These are phyloP conservation scores for Phytophthora fragariae DNA, from an alignment of 352 stramenopile species.

Conservation along the genomic window DNA sequence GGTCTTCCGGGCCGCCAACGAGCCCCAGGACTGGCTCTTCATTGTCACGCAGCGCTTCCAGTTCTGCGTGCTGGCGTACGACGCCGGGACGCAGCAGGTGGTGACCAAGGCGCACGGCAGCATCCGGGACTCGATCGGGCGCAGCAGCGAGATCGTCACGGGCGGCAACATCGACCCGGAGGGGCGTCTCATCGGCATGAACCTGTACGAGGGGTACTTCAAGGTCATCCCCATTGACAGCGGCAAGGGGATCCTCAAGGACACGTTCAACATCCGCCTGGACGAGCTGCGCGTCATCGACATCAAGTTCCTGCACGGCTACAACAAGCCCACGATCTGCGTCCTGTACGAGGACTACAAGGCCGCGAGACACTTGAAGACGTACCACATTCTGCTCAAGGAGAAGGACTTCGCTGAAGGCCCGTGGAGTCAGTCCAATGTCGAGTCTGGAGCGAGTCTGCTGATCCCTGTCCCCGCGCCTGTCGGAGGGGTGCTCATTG, in stretches of 20 bases:
- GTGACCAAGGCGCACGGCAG: constrained; percentile 89
- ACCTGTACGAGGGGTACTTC: constrained; percentile 93
- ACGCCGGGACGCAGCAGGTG: constrained; percentile 69
- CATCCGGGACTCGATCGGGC: constrained; percentile 87
- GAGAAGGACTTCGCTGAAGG: constrained; percentile 92
- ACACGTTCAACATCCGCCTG: constrained; percentile 93
- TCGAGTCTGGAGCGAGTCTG: constrained; percentile 87
- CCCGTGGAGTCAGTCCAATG: constrained; percentile 90
- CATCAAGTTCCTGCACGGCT: constrained; percentile 93
- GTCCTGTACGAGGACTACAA: constrained; percentile 94
- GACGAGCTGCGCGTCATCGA: constrained; percentile 94
- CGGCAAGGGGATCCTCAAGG: constrained; percentile 76
- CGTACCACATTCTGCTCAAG: constrained; percentile 91
- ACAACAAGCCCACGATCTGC: constrained; percentile 90
- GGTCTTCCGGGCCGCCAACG: constrained; percentile 76
- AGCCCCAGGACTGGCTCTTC: constrained; percentile 89
- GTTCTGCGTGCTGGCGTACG: constrained; percentile 91
- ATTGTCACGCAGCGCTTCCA: constrained; percentile 91
- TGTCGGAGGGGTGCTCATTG: constrained; percentile 89
- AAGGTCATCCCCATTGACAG: constrained; percentile 92
- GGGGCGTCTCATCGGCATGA: constrained; percentile 89
- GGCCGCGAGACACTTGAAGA: constrained; percentile 91
- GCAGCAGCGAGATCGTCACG: constrained; percentile 90
- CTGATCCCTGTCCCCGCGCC: constrained; percentile 90
- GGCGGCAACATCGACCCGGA: constrained; percentile 91